phyloP scores from a whole-genome alignment of 1,139 yeast genomes.

The Suhomyces maxii region DNA sequence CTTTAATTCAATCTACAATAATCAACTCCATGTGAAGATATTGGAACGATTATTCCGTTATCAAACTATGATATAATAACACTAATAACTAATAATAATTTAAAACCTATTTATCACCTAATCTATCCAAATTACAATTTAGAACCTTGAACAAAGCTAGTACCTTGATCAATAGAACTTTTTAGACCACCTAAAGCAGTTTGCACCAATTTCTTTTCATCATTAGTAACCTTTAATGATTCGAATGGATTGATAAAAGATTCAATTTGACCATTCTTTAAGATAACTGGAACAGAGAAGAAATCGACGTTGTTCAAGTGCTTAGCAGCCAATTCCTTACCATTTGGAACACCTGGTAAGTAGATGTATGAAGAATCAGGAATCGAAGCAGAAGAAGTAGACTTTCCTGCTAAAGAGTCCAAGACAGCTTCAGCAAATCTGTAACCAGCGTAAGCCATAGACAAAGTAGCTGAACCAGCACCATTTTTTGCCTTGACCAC shows the following conservation, averaged over 20 bases:
- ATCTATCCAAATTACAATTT: constrained; percentile 30
- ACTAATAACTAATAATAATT: background rate
- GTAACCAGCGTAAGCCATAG: constrained; percentile 79
- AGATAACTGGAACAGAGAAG: constrained; percentile 62
- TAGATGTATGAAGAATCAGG: constrained; percentile 63
- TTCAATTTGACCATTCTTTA: constrained; percentile 51
- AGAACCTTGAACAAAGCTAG: constrained; percentile 52
- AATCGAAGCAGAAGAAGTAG: constrained; percentile 21
- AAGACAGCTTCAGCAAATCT: constrained; percentile 58
- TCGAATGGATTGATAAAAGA: constrained; percentile 48
- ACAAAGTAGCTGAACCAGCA: constrained; percentile 74
- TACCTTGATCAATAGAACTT: constrained; percentile 61
- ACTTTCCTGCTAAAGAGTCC: constrained; percentile 39
- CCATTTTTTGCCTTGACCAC: constrained; percentile 77
- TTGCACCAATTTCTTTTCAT: constrained; percentile 49
- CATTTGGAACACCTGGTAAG: constrained; percentile 56
- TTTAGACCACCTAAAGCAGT: constrained; percentile 56
- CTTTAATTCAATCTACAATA: too few relatives aligned
- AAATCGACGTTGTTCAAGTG: constrained; percentile 47
- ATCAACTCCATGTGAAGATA: background rate
- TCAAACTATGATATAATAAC: background rate
- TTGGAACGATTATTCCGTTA: background rate
- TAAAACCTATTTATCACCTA: background rate
- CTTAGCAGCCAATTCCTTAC: constrained; percentile 40
- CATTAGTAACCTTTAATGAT: constrained; percentile 32